Percentiles rank a stretch among this genome's conserved stretches.
Evolutionary conservation across 2,329 filamentous ascomycete genomes (phyloP).

Genomic region (Claviceps lovelessii): DNA sequence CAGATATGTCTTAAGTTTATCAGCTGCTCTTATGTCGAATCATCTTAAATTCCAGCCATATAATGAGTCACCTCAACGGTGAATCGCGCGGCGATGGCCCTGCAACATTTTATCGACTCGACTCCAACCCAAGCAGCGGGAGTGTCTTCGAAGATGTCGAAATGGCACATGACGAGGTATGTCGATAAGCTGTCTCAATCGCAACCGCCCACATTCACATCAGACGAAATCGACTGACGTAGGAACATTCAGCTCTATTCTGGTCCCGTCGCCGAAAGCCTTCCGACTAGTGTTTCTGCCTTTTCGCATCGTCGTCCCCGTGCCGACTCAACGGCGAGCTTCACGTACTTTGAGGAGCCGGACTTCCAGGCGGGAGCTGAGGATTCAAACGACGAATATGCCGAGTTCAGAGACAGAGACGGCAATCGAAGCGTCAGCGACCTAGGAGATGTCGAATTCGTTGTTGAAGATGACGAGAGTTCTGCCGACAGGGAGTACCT

Average conservation of each 20-base stretch:
- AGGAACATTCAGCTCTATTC: slow-evolving; percentile 54
- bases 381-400: slow-evolving; percentile 18
- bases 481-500: slow-evolving; percentile 27
- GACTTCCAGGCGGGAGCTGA: slow-evolving; percentile 19
- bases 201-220: neutral
- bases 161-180: slow-evolving; percentile 85
- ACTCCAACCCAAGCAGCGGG: slow-evolving; percentile 56
- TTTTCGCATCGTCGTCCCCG: slow-evolving; percentile 74
- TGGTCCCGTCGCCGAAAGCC: slow-evolving; percentile 83
- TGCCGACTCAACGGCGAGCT: slow-evolving; percentile 75
- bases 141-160: slow-evolving; percentile 93
- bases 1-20: neutral
- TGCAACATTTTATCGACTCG: slow-evolving; percentile 38
- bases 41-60: neutral
- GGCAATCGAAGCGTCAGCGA: slow-evolving; percentile 21
- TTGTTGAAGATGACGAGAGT: slow-evolving; percentile 26
- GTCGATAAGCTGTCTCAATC: neutral
- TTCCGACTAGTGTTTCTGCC: slow-evolving; percentile 86
- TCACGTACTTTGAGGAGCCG: slow-evolving; percentile 65
- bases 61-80: neutral
- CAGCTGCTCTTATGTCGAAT: neutral
- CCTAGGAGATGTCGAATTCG: slow-evolving; percentile 26
- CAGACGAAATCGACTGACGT: neutral
- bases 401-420: slow-evolving; percentile 12
- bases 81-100: neutral